phyloP scores from a whole-genome alignment of 2,329 filamentous ascomycete genomes.

The Talaromyces sp. region DNA sequence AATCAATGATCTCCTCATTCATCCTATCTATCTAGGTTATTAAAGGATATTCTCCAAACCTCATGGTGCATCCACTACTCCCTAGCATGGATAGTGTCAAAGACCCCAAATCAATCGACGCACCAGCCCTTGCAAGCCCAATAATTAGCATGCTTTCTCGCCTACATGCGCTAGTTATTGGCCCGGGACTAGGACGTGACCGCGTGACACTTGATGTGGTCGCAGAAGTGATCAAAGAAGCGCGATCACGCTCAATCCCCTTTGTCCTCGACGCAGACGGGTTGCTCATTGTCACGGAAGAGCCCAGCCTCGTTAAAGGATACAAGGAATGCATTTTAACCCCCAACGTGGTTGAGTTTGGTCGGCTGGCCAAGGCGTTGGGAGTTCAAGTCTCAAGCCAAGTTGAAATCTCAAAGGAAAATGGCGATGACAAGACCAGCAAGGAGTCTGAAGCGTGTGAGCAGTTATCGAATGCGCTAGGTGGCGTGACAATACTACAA shows the following conservation, averaged over 20 bases:
- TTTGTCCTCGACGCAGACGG: constrained; percentile 93
- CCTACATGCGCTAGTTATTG: constrained; percentile 89
- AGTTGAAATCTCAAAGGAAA: constrained; percentile 40
- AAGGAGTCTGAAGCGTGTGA: constrained; percentile 62
- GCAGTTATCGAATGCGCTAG: constrained; percentile 74
- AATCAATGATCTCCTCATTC: background rate
- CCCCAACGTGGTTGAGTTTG: constrained; percentile 93
- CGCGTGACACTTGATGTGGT: constrained; percentile 86
- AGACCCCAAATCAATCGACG: constrained; percentile 53
- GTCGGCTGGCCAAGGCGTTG: constrained; percentile 74
- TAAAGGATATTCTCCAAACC: constrained; percentile 95
- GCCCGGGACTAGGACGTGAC: constrained; percentile 89
- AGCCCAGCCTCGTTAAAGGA: constrained; percentile 75
- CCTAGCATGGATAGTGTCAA: constrained; percentile 66
- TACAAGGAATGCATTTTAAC: constrained; percentile 86
- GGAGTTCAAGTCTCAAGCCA: constrained; percentile 61
- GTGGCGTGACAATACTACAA: constrained; percentile 87
- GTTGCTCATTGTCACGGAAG: constrained; percentile 72
- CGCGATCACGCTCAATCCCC: constrained; percentile 69
- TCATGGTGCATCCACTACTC: constrained; percentile 98
- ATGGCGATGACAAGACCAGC: constrained; percentile 45
- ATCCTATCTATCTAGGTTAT: constrained; percentile 63
- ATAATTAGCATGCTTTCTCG: constrained; percentile 82
- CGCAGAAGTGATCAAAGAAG: constrained; percentile 75
- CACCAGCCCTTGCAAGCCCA: constrained; percentile 64